phyloP scores from a whole-genome alignment of 2,329 filamentous ascomycete species.

The Huntiella abstrusa region DNA sequence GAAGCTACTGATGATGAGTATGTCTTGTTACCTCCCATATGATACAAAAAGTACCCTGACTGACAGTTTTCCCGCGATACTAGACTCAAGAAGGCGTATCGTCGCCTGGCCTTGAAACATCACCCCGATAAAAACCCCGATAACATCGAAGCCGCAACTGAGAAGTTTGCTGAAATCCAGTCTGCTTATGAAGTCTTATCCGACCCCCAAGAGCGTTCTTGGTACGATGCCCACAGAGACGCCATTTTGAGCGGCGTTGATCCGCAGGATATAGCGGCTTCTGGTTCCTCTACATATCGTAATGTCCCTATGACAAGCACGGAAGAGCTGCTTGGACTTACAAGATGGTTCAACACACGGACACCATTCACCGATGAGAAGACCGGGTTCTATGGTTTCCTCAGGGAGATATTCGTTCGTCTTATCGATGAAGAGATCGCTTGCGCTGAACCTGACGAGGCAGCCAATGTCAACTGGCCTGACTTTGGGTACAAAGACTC shows the following conservation, averaged over 20 bases:
- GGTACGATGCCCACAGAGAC: slow-evolving; percentile 91
- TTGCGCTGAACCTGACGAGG: slow-evolving; percentile 37
- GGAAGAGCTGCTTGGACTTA: slow-evolving; percentile 58
- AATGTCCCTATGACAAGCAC: slow-evolving; percentile 61
- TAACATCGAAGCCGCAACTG: slow-evolving; percentile 66
- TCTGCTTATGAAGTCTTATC: slow-evolving; percentile 90
- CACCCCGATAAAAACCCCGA: slow-evolving; percentile 89
- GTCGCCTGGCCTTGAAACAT: slow-evolving; percentile 73
- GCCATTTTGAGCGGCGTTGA: slow-evolving; percentile 57
- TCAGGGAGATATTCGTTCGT: slow-evolving; percentile 59
- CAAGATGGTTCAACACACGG: slow-evolving; percentile 60
- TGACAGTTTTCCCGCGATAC: neutral
- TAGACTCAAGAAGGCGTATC: slow-evolving; percentile 86
- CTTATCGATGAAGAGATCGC: slow-evolving; percentile 63
- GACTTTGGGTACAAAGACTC: slow-evolving; percentile 65
- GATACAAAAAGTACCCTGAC: neutral
- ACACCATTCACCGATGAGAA: slow-evolving; percentile 66
- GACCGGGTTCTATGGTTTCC: slow-evolving; percentile 66
- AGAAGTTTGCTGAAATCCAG: slow-evolving; percentile 77
- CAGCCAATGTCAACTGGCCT: slow-evolving; percentile 53
- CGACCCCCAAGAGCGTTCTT: slow-evolving; percentile 84
- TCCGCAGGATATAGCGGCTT: slow-evolving; percentile 20
- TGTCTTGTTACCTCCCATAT: slow-evolving; percentile 14
- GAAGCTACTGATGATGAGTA: slow-evolving; percentile 67
- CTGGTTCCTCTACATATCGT: slow-evolving; percentile 39